A percentile compares a stretch with the other conserved stretches of the same genome.
Evolutionary conservation across 83 land plant genomes (phyloP).

Genomic region (Diphasiastrum complanatum): DNA sequence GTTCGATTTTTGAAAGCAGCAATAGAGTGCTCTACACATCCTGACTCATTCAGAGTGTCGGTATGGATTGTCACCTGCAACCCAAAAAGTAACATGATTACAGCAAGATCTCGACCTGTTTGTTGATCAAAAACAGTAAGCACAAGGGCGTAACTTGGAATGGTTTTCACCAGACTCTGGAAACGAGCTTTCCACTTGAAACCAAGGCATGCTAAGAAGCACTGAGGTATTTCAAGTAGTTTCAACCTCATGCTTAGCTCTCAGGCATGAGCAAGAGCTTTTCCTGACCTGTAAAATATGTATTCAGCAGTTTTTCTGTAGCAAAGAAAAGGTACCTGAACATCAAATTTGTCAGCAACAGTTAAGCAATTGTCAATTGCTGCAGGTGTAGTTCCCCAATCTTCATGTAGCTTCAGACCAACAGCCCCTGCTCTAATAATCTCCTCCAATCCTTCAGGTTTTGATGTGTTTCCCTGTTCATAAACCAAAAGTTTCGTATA

Average conservation of each 20-base stretch:
- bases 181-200: no score
- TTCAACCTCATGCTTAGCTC: no score
- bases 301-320: background rate
- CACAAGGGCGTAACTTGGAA: no score
- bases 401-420: constrained; percentile 98
- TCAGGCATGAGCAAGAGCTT: no score
- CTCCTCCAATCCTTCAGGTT: constrained; percentile 63
- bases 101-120: no score
- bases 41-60: constrained; percentile 94
- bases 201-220: no score
- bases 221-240: no score
- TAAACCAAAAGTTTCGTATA: no score
- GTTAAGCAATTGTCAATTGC: constrained; percentile 77
- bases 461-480: constrained; percentile 87
- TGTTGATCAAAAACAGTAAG: no score
- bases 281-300: no score
- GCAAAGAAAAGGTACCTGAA: constrained; percentile 49
- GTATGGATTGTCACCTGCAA: constrained; percentile 95
- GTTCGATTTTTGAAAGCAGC: constrained; percentile 77
- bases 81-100: background rate
- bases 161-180: no score
- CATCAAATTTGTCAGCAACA: constrained; percentile 79
- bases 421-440: constrained; percentile 90
- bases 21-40: constrained; percentile 95
- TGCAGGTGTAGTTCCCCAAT: constrained; percentile 98